Percentiles rank a stretch among this genome's conserved stretches.
Evolutionary conservation across 495 filamentous ascomycete species (phyloP).

Genomic region (Bryoglossum gracile): DNA sequence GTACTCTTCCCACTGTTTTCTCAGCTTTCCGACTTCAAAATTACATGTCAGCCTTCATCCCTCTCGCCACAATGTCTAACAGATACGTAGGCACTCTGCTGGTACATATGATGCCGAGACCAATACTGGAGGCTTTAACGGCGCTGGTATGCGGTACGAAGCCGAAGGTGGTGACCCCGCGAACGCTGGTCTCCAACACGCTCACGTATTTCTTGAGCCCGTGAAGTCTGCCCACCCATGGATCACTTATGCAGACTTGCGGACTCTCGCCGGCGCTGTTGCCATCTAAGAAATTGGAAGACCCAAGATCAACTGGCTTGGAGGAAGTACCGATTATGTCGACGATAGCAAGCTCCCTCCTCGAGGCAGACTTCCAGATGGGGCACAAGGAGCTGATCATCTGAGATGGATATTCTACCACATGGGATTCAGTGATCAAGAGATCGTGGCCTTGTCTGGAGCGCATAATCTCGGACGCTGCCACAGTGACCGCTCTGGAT

Average conservation of each 20-base stretch:
- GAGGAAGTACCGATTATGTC: slow-evolving; percentile 51
- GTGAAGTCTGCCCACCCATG: slow-evolving; percentile 50
- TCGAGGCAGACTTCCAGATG: slow-evolving; percentile 51
- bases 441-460: slow-evolving; percentile 55
- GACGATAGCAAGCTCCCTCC: slow-evolving; percentile 51
- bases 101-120: slow-evolving; percentile 52
- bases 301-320: slow-evolving; percentile 45
- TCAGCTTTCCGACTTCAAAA: no score
- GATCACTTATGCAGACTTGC: slow-evolving; percentile 59
- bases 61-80: slow-evolving; percentile 13
- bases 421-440: slow-evolving; percentile 59
- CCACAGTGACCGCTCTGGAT: slow-evolving; percentile 52
- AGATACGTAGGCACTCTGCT: slow-evolving; percentile 43
- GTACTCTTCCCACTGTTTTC: slow-evolving; percentile 11
- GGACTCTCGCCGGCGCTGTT: slow-evolving; percentile 53
- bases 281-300: slow-evolving; percentile 53
- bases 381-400: slow-evolving; percentile 50
- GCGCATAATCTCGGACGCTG: slow-evolving; percentile 56
- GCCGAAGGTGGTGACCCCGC: slow-evolving; percentile 55
- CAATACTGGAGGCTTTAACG: slow-evolving; percentile 55
- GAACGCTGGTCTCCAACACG: slow-evolving; percentile 56
- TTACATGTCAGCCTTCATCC: no score
- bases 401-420: slow-evolving; percentile 51
- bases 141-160: slow-evolving; percentile 60
- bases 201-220: slow-evolving; percentile 54